Conservation (phyloP, 352 stramenopile species). For the Lagenidium giganteum region DNA sequence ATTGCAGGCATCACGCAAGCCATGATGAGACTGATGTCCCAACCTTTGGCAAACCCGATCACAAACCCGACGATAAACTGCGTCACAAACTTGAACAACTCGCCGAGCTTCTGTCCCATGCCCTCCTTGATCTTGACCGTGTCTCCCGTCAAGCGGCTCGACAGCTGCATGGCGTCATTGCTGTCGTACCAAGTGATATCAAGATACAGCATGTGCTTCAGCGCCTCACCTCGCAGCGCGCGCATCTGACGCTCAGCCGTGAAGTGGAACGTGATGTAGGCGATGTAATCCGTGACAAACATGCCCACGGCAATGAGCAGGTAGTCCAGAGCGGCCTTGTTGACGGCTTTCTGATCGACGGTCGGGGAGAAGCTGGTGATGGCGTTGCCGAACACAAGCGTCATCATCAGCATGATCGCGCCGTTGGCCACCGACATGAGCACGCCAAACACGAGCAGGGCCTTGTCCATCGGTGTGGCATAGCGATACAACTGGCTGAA, state of each 20-base stretch:
- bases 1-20: slow-evolving; percentile 21
- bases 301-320: slow-evolving; percentile 25
- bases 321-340: slow-evolving; percentile 24
- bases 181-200: slow-evolving; percentile 27
- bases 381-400: slow-evolving; percentile 32
- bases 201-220: slow-evolving; percentile 28
- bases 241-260: slow-evolving; percentile 37
- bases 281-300: slow-evolving; percentile 28
- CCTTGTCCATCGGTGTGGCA: slow-evolving; percentile 23
- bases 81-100: slow-evolving; percentile 16
- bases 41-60: slow-evolving; percentile 23
- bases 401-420: slow-evolving; percentile 32
- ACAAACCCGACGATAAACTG: slow-evolving; percentile 24
- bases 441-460: slow-evolving; percentile 16
- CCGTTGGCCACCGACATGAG: slow-evolving; percentile 19
- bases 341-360: slow-evolving; percentile 20
- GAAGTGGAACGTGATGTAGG: slow-evolving; percentile 24
- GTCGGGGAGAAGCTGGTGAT: slow-evolving; percentile 19
- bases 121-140: slow-evolving; percentile 35
- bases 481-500: slow-evolving; percentile 23
- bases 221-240: slow-evolving; percentile 11
- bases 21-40: slow-evolving; percentile 30
- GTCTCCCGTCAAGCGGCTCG: slow-evolving; percentile 21
- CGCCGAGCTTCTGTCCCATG: slow-evolving; percentile 29
- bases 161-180: slow-evolving; percentile 19